Percentiles rank a stretch among this genome's conserved stretches.
Evolutionary conservation across 208 protist species (phyloP).

Genomic region (Leishmania guyanensis): DNA sequence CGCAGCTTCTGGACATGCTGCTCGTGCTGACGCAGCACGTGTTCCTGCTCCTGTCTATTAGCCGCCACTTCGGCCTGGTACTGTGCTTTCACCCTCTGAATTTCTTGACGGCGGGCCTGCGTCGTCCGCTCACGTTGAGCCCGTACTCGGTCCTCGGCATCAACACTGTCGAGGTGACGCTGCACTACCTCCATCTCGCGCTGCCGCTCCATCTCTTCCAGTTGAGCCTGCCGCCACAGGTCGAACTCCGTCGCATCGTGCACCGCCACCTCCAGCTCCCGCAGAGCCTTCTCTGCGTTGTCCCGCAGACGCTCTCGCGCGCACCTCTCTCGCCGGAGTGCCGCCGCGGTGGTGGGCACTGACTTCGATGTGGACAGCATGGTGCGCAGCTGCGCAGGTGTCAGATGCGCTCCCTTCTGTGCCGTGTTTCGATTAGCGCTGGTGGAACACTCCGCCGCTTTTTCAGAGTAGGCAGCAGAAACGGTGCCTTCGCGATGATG

Average conservation of each 20-base stretch:
- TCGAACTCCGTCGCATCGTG: conserved; percentile 56
- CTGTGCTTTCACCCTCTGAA: conserved; percentile 23
- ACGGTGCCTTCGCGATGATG: conserved; percentile 19
- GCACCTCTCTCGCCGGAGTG: conserved; percentile 65
- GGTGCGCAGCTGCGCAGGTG: conserved; percentile 23
- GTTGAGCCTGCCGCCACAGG: conserved; percentile 56
- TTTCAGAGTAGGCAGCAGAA: not conserved
- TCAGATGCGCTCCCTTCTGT: conserved; percentile 4
- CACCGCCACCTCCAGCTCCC: conserved; percentile 48
- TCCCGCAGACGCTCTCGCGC: conserved; percentile 43
- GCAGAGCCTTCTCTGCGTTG: conserved; percentile 39
- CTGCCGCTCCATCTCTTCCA: conserved; percentile 31
- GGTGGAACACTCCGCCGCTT: not conserved
- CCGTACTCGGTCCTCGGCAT: conserved; percentile 36
- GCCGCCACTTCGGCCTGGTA: conserved; percentile 21
- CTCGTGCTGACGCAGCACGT: conserved; percentile 13
- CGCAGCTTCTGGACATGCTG: conserved; percentile 34
- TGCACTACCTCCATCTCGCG: conserved; percentile 32
- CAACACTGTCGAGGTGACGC: conserved; percentile 43
- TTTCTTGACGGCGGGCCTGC: conserved; percentile 21
- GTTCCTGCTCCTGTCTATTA: conserved; percentile 13
- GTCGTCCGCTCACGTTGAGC: conserved; percentile 22
- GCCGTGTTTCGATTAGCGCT: not conserved
- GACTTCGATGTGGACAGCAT: conserved; percentile 41
- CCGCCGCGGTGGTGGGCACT: conserved; percentile 52